These are phyloP conservation scores for Diaporthe sp. DNA, from an alignment of 2,329 filamentous ascomycete species.

Conservation along the genomic window DNA sequence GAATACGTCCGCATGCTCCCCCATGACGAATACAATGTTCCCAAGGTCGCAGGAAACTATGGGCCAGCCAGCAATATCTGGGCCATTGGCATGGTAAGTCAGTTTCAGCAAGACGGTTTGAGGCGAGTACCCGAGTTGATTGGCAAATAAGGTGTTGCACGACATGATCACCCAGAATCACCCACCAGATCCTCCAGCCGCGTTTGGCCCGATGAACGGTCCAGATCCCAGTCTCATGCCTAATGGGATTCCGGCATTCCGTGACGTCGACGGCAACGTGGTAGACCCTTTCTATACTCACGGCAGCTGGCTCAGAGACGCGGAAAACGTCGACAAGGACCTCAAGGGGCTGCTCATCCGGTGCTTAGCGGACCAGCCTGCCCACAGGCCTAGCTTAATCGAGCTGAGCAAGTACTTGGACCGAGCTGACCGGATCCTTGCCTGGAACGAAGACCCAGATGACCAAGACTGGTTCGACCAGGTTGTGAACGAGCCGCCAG, in stretches of 20 bases:
- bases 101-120: not conserved
- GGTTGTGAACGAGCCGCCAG: not conserved
- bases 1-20: slow-evolving; percentile 7
- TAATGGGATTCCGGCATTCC: not conserved
- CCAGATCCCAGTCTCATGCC: not conserved
- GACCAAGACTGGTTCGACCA: not conserved
- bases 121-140: not conserved
- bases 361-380: slow-evolving; percentile 20
- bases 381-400: not conserved
- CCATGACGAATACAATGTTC: not conserved
- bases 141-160: not conserved
- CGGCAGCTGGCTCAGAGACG: not conserved
- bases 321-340: not conserved
- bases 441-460: not conserved
- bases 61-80: slow-evolving; percentile 18
- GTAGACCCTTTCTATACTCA: slow-evolving; percentile 12
- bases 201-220: slow-evolving; percentile 1
- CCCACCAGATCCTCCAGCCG: not conserved
- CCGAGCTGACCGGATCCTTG: not conserved
- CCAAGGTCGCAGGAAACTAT: slow-evolving; percentile 17
- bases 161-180: not conserved
- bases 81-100: slow-evolving; percentile 9
- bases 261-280: not conserved
- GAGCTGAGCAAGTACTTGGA: not conserved
- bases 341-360: not conserved